Conservation (phyloP, 306 rosid species). For the Corylus americana region DNA sequence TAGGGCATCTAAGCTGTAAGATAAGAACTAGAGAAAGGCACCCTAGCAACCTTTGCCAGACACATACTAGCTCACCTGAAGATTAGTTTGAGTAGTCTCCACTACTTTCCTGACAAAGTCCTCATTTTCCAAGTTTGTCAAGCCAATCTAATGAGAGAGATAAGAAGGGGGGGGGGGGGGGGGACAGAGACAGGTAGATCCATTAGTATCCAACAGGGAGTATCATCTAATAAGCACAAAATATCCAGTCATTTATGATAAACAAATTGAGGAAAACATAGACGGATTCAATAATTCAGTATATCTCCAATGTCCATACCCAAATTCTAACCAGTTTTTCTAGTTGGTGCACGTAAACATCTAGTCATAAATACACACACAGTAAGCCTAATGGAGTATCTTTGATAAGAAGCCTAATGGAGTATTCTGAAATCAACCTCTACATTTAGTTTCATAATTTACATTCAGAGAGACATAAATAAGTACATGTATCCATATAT, state of each 20-base stretch:
- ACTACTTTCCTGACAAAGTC: slow-evolving; percentile 67
- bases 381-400: background rate
- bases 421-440: background rate
- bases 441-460: background rate
- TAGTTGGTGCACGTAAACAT: background rate
- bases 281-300: background rate
- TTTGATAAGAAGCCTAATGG: background rate
- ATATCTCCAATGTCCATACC: background rate
- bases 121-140: slow-evolving; percentile 84
- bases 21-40: slow-evolving; percentile 21
- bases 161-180: background rate
- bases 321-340: background rate
- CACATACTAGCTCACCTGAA: slow-evolving; percentile 67
- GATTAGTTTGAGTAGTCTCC: slow-evolving; percentile 56
- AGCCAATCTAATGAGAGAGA: slow-evolving; percentile 63
- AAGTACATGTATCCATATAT: background rate
- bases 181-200: background rate
- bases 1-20: slow-evolving; percentile 2
- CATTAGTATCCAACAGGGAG: background rate
- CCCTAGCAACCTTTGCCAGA: slow-evolving; percentile 14
- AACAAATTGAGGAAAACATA: background rate
- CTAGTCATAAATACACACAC: background rate
- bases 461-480: background rate
- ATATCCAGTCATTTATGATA: background rate
- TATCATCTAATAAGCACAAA: background rate